Conservation (phyloP, 1,284 basidiomycete species). For the Irpex sp. region DNA sequence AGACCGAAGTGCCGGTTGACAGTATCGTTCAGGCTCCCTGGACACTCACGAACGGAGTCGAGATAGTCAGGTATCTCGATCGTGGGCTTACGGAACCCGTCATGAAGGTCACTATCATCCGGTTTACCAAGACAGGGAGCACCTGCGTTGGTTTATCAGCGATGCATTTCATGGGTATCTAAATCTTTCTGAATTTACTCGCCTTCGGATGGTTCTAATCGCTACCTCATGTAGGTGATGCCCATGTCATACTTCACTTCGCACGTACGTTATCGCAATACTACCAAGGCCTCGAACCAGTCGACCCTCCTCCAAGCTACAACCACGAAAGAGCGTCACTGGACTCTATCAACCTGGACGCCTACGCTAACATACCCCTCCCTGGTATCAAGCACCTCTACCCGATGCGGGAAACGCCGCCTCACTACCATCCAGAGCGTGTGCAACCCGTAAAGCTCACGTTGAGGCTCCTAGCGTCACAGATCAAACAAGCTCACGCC, state of each 20-base stretch:
- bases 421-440: conserved; percentile 6
- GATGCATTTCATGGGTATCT: conserved; percentile 11
- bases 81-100: conserved; percentile 13
- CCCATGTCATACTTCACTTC: conserved; percentile 9
- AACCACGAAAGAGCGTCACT: neutral
- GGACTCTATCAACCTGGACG: neutral
- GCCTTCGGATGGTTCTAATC: neutral
- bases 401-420: conserved; percentile 3
- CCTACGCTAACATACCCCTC: neutral
- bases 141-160: conserved; percentile 14
- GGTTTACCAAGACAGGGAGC: conserved; percentile 11
- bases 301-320: conserved; percentile 15
- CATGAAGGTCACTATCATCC: conserved; percentile 11
- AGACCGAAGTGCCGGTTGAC: conserved; percentile 8
- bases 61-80: conserved; percentile 8
- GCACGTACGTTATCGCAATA: conserved; percentile 14
- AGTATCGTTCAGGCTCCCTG: conserved; percentile 12
- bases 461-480: conserved; percentile 9
- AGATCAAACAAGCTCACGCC: conserved; percentile 10
- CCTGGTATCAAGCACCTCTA: conserved; percentile 5
- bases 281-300: conserved; percentile 14
- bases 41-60: conserved; percentile 5
- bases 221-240: conserved; percentile 10
- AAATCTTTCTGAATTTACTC: neutral
- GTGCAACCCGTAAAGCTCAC: conserved; percentile 7